Evolutionary conservation across 768 basidiomycete genomes (phyloP).

Genomic region (Mrakia gelida): DNA sequence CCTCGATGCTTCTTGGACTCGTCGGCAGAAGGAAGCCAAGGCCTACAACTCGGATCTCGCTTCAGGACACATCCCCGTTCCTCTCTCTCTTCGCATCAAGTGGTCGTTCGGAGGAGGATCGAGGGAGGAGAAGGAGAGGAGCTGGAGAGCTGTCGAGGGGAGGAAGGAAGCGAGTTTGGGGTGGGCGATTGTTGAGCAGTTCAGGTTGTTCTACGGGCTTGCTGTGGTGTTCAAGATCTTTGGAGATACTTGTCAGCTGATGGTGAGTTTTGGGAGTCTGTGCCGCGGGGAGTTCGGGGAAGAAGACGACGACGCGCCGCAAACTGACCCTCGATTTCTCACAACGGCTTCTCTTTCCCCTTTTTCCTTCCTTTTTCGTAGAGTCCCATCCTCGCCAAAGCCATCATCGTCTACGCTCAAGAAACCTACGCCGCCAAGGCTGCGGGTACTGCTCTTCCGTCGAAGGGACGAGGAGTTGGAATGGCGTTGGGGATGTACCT

Average conservation of each 20-base stretch:
- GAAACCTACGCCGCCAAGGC: background rate
- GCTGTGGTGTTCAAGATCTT: constrained; percentile 28
- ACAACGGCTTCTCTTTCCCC: background rate
- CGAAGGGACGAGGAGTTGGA: constrained; percentile 18
- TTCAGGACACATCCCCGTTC: constrained; percentile 60
- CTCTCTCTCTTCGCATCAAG: constrained; percentile 52
- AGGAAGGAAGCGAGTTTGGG: constrained; percentile 42
- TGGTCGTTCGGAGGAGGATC: constrained; percentile 59
- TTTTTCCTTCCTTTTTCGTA: background rate
- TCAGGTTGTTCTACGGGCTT: constrained; percentile 3
- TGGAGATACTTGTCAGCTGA: constrained; percentile 23
- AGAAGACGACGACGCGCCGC: background rate
- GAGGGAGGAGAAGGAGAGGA: constrained; percentile 62
- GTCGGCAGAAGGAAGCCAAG: constrained; percentile 55
- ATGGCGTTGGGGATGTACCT: constrained; percentile 28
- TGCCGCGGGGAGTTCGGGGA: background rate
- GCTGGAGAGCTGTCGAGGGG: constrained; percentile 43
- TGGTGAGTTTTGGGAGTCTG: background rate
- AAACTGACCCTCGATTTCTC: background rate
- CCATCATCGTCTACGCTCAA: constrained; percentile 27
- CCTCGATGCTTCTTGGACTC: constrained; percentile 63
- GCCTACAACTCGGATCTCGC: constrained; percentile 68
- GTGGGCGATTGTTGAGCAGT: constrained; percentile 41
- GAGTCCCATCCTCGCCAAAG: constrained; percentile 16
- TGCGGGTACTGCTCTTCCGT: background rate